Base-by-base conservation (phyloP, 1,284 basidiomycete species). In the Leccinum ponderosum region DNA sequence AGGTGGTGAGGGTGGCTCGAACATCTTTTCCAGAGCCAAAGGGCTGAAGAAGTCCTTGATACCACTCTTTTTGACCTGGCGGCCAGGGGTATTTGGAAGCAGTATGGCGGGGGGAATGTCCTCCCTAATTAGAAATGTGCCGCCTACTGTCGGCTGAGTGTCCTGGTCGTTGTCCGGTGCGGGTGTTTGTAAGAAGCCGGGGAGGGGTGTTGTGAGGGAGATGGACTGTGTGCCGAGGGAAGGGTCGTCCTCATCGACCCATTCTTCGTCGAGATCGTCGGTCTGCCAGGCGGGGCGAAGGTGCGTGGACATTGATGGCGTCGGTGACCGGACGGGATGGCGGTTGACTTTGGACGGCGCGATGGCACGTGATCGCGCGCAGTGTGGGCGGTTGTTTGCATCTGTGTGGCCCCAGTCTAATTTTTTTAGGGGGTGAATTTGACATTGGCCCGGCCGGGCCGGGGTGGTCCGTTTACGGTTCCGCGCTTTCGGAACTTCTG, bases 1-100 rank as follows among this genome's bases (percentile, higher is more conserved):
- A 0, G 87, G 88, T 2, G 89, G 90, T 3, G 92, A 91, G 0
- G 94, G 94, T 6, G 94, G 94, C 64, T 95, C 90, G 67, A 96
- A 96, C 91, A 96, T 93, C 57, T 83, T 83, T 75, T 96, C 94
- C 9, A 96, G 81, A 4, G 90, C 87, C 59, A 94, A 75, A 0
- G 93, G 92, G 57, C 87, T 91, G 76, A 96, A 96, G 69, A 96
- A 87, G 72, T 93, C 87, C 75, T 91, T 94, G 50, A 89, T 82
- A 33, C 77, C 69, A 25, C 78, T 78, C 69, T 86, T 91, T 78
- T 83, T 89, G 68, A 76, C 81, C 48, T 76, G 72, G 62, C 76
- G 75, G 6, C 85, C 86, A 25, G 89, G 87, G 3, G 87, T 88
- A 71, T 85, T 86, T 50, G 85, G 84, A 29, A 87, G 73, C 55